phyloP scores from a whole-genome alignment of 768 basidiomycete species.

The Boletus patriciae region DNA sequence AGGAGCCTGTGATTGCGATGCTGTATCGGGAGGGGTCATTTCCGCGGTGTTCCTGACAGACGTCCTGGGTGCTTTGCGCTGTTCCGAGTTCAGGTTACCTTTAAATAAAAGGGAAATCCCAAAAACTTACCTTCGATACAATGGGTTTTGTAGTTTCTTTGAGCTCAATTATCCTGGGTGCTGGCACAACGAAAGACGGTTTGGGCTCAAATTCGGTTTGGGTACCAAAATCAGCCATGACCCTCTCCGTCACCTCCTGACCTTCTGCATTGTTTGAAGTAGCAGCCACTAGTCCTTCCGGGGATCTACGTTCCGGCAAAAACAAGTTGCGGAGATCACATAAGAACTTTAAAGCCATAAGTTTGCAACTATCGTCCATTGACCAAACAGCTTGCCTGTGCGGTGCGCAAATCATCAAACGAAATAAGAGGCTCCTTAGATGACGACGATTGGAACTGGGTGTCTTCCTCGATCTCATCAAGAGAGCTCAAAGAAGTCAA shows the following conservation, averaged over 20 bases:
- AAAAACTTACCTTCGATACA: conserved; percentile 21
- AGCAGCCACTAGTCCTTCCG: not conserved
- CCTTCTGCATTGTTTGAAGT: not conserved
- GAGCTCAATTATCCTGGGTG: conserved; percentile 15
- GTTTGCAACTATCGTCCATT: conserved; percentile 6
- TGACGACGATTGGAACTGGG: conserved; percentile 23
- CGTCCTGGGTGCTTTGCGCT: conserved; percentile 33
- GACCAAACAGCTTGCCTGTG: conserved; percentile 46
- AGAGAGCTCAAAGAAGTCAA: conserved; percentile 73
- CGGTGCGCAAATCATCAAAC: conserved; percentile 55
- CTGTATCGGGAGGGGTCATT: conserved; percentile 7
- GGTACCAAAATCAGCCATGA: conserved; percentile 23
- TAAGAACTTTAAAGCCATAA: conserved; percentile 36
- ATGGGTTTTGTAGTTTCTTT: conserved; percentile 23
- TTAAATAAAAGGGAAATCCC: not conserved
- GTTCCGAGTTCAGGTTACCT: conserved; percentile 7
- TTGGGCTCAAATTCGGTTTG: conserved; percentile 31
- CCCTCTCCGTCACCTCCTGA: conserved; percentile 9
- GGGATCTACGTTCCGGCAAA: conserved; percentile 13
- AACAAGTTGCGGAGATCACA: conserved; percentile 37
- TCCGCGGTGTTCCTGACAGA: conserved; percentile 19
- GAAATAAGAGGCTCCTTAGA: conserved; percentile 31
- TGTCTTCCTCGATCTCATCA: conserved; percentile 52
- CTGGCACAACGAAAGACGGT: conserved; percentile 1
- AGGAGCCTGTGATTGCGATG: conserved; percentile 15